Base-by-base conservation (phyloP, 306 rosid genomes). In the Oxytropis ochrocephala region DNA sequence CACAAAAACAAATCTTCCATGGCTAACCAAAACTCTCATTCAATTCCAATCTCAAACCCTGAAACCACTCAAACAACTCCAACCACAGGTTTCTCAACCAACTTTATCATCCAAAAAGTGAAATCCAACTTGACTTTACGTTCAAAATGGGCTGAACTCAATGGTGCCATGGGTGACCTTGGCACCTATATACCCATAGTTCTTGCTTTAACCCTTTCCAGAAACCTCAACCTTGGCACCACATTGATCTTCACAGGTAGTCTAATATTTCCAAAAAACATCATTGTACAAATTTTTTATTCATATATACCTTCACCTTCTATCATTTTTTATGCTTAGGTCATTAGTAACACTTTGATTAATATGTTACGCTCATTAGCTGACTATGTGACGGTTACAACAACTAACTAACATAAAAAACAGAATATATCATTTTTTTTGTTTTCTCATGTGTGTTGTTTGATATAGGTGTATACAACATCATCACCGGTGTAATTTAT, bases 81-180 rank as follows among this genome's bases (percentile, higher is more conserved):
- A 19, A 10, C 29, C 4, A 16, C 67, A 58, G 11, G 36, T 48
- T 78, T 76, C 63, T 67, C 80, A 6, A 24, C 75, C 50, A 82
- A 42, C 7, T 5, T 29, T 3, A 0, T 76, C 3, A n/a, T 48
- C 0, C 32, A 63, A 33, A 74, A 76, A 62, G 19, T 83, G 59
- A 85, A 77, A 79, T 5, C 33, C 73, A 87, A 87, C 68, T 71
- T 87, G 78, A 65, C 73, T 67, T 75, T 83, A 50, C 78, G 69
- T 21, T 87, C 92, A 35, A 82, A 80, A 74, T 87, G 85, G 86
- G 86, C 70, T 2, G 92, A 87, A 38, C 11, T 89, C 7, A 89
- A 86, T 33, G 96, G 96, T 41, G 91, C 96, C 47, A 84, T 89
- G 85, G 91, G 96, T 14, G 91, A 89, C 80, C 85, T 89, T 2